Evolutionary conservation across 108 stramenopile species (phyloP).

Genomic region (Conticribra weissflogii): DNA sequence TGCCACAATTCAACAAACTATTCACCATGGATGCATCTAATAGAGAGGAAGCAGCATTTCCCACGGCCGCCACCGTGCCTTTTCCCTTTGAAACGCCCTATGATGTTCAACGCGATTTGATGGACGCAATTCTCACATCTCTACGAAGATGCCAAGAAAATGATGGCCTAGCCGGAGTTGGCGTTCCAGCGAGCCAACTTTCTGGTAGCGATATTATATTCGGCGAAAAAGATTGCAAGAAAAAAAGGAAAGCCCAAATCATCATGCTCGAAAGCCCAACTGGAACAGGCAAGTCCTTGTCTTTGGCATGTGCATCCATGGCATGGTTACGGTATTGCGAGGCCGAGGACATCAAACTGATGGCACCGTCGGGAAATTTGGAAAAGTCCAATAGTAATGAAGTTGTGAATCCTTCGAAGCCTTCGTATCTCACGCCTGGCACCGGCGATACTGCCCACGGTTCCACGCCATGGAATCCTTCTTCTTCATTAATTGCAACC

Average conservation of each 20-base stretch:
- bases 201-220: background rate
- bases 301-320: constrained; percentile 78
- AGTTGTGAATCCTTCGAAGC: background rate
- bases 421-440: background rate
- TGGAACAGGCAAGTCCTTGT: constrained; percentile 82
- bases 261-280: constrained; percentile 85
- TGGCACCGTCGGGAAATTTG: constrained; percentile 10
- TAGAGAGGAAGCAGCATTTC: constrained; percentile 22
- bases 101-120: constrained; percentile 72
- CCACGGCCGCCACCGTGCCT: constrained; percentile 58
- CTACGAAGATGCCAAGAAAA: constrained; percentile 27
- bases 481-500: background rate
- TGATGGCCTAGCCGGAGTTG: background rate
- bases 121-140: constrained; percentile 71
- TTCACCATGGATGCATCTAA: too few relatives aligned
- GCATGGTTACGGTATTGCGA: constrained; percentile 76
- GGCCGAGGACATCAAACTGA: constrained; percentile 32
- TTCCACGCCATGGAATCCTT: background rate
- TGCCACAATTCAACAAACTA: too few relatives aligned
- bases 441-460: constrained; percentile 1
- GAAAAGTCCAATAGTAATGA: background rate
- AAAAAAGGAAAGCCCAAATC: constrained; percentile 42
- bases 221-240: background rate
- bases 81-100: constrained; percentile 82
- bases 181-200: background rate